These are phyloP conservation scores for Chalciporus pseudorubinellus DNA, from an alignment of 768 basidiomycete genomes.

Conservation along the genomic window DNA sequence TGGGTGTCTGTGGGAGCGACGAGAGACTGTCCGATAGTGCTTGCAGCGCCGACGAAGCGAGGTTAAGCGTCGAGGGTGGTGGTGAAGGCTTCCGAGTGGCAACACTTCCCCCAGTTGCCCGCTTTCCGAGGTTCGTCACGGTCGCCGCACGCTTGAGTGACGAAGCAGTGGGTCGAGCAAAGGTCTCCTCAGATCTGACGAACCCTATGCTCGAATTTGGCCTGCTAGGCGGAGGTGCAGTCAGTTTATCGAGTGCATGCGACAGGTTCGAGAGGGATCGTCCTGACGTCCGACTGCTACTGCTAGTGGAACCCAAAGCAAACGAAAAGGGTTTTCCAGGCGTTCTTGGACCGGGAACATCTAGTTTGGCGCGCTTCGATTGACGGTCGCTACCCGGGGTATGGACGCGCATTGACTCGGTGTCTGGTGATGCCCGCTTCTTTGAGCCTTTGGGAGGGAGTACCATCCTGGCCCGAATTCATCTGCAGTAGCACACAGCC, in stretches of 20 bases:
- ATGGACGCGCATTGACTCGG: slow-evolving; percentile 8
- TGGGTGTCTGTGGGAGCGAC: slow-evolving; percentile 42
- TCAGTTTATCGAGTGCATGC: slow-evolving; percentile 68
- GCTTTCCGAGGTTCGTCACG: slow-evolving; percentile 8
- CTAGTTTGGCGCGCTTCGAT: slow-evolving; percentile 29
- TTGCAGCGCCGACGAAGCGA: slow-evolving; percentile 45
- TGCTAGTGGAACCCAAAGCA: slow-evolving; percentile 3
- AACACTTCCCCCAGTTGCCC: not conserved
- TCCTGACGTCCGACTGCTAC: slow-evolving; percentile 1
- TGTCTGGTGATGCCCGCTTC: slow-evolving; percentile 32
- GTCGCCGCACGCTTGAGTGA: slow-evolving; percentile 30
- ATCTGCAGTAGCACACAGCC: too few species aligned
- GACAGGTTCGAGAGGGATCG: slow-evolving; percentile 63
- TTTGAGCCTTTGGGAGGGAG: slow-evolving; percentile 16
- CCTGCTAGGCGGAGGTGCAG: slow-evolving; percentile 59
- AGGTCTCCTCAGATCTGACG: slow-evolving; percentile 32
- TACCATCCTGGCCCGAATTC: not conserved
- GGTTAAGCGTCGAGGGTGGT: slow-evolving; percentile 22
- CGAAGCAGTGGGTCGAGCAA: slow-evolving; percentile 31
- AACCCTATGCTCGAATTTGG: slow-evolving; percentile 75
- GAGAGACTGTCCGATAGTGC: slow-evolving; percentile 62
- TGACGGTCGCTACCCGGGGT: slow-evolving; percentile 14
- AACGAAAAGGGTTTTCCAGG: slow-evolving; percentile 1
- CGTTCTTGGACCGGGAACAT: slow-evolving; percentile 13
- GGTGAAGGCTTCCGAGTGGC: slow-evolving; percentile 15